Evolutionary conservation across 2,329 filamentous ascomycete species (phyloP).

Genomic region (Aspergillus felis): DNA sequence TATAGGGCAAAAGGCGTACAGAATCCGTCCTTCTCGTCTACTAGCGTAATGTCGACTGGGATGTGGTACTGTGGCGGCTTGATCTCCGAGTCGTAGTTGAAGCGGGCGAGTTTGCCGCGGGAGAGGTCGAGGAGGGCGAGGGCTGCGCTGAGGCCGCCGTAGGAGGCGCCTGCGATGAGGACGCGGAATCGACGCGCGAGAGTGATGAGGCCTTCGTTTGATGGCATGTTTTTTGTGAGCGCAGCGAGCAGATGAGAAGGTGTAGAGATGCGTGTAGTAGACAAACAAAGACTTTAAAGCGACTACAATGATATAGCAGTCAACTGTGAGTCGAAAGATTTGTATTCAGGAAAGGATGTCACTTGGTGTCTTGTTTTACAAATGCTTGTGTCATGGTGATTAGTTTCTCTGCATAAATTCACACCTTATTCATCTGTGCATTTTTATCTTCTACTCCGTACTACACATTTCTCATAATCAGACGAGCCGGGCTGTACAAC

Average conservation of each 20-base stretch:
- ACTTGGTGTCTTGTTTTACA: neutral
- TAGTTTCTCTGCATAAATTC: neutral
- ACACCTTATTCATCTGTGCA: neutral
- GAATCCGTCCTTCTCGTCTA: conserved; percentile 79
- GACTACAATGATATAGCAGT: neutral
- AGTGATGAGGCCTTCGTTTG: conserved; percentile 21
- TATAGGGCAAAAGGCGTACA: conserved; percentile 47
- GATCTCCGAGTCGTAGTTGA: conserved; percentile 24
- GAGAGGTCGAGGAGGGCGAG: conserved; percentile 66
- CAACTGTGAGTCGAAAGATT: neutral
- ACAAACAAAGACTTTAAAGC: too few species aligned
- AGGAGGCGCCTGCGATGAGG: conserved; percentile 67
- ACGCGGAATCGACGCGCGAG: conserved; percentile 45
- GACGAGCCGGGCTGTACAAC: too few species aligned
- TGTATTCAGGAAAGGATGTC: too few species aligned
- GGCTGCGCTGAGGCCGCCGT: conserved; percentile 64
- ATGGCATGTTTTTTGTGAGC: conserved; percentile 18
- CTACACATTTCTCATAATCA: neutral
- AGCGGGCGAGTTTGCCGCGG: conserved; percentile 52
- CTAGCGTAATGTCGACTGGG: conserved; percentile 65
- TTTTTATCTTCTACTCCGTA: neutral
- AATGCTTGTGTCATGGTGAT: too few species aligned
- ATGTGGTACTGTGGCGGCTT: conserved; percentile 39
- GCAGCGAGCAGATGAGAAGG: neutral
- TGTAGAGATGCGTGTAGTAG: neutral